phyloP scores from a whole-genome alignment of 495 filamentous ascomycete genomes.

The Penicillium parvum region DNA sequence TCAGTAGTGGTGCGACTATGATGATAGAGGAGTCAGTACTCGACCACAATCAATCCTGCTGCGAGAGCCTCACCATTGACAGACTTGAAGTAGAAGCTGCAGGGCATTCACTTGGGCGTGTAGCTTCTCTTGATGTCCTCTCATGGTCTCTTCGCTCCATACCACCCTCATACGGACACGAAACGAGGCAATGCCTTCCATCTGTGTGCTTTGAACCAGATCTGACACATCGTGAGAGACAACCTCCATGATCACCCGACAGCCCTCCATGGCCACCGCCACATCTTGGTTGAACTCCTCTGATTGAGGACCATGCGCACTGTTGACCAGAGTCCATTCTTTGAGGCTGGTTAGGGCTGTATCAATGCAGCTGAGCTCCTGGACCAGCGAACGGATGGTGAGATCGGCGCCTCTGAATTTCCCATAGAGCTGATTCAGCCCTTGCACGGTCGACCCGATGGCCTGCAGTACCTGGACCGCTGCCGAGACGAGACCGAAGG shows the following conservation, averaged over 20 bases:
- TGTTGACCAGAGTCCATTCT: constrained; percentile 33
- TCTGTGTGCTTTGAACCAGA: constrained; percentile 23
- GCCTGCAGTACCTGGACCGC: constrained; percentile 27
- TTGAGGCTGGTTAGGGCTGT: constrained; percentile 39
- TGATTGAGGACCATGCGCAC: constrained; percentile 19
- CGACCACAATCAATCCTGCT: not conserved
- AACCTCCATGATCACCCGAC: constrained; percentile 35
- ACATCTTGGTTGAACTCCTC: constrained; percentile 30
- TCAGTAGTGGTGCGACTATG: constrained; percentile 31
- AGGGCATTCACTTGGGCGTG: constrained; percentile 39
- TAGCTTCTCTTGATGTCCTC: constrained; percentile 36
- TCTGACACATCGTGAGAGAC: constrained; percentile 36
- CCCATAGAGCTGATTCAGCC: constrained; percentile 29
- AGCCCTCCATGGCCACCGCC: constrained; percentile 40
- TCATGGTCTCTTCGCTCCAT: constrained; percentile 45
- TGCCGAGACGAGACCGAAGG: constrained; percentile 27
- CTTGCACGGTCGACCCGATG: constrained; percentile 32
- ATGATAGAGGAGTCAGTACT: not conserved
- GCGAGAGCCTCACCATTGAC: constrained; percentile 33
- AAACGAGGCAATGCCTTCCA: constrained; percentile 15
- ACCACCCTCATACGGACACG: constrained; percentile 24
- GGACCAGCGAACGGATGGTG: constrained; percentile 38
- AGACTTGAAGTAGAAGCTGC: constrained; percentile 42
- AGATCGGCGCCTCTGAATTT: constrained; percentile 41
- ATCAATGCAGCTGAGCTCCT: constrained; percentile 37